phyloP scores from a whole-genome alignment of 257 asterid species.

The Solanum paucissectum region DNA sequence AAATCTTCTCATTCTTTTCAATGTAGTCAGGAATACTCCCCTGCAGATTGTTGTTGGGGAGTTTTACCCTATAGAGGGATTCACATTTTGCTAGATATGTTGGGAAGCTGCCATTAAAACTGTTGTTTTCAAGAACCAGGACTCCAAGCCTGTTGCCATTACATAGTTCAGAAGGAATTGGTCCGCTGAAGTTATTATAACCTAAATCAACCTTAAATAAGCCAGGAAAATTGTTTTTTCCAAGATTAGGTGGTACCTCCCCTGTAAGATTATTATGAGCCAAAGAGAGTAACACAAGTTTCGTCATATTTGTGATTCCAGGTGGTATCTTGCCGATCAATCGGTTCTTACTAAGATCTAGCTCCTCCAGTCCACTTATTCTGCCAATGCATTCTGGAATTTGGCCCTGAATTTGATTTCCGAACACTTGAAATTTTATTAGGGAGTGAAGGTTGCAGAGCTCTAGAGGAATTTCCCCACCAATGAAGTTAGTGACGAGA shows the following conservation, averaged over 20 bases:
- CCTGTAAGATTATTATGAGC: slow-evolving; percentile 29
- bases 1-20: slow-evolving; percentile 19
- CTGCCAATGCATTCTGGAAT: slow-evolving; percentile 29
- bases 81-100: slow-evolving; percentile 21
- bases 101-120: slow-evolving; percentile 24
- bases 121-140: slow-evolving; percentile 25
- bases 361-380: slow-evolving; percentile 16
- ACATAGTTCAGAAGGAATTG: slow-evolving; percentile 27
- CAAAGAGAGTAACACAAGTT: slow-evolving; percentile 16
- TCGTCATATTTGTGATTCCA: slow-evolving; percentile 20
- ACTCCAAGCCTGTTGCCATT: slow-evolving; percentile 18
- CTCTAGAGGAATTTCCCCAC: slow-evolving; percentile 28
- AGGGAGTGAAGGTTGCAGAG: slow-evolving; percentile 27
- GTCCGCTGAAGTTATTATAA: slow-evolving; percentile 24
- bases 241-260: slow-evolving; percentile 27
- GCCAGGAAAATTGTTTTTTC: slow-evolving; percentile 20
- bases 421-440: neutral
- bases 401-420: slow-evolving; percentile 25
- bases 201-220: slow-evolving; percentile 31
- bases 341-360: slow-evolving; percentile 14
- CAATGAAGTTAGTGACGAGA: slow-evolving; percentile 13
- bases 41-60: slow-evolving; percentile 21
- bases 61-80: slow-evolving; percentile 24
- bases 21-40: slow-evolving; percentile 27
- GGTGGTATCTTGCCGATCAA: slow-evolving; percentile 29